A percentile compares a stretch with the other conserved stretches of the same genome.
phyloP scores from a whole-genome alignment of 2,329 filamentous ascomycete genomes.

The Cordyceps tenuipes region DNA sequence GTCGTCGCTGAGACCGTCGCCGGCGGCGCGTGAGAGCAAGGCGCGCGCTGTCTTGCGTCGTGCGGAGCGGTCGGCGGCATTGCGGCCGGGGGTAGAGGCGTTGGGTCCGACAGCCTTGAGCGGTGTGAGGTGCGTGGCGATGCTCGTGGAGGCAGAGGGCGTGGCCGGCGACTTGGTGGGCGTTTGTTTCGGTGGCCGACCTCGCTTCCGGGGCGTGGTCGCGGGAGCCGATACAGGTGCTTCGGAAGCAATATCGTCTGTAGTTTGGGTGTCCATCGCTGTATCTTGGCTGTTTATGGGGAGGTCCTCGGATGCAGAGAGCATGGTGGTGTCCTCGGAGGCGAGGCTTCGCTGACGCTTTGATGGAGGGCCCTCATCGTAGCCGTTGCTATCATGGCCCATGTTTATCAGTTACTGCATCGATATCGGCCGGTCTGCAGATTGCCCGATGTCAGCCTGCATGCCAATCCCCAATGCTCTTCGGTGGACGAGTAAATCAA shows the following conservation, averaged over 20 bases:
- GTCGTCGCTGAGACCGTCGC: slow-evolving; percentile 58
- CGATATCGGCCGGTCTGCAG: neutral
- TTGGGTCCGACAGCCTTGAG: slow-evolving; percentile 25
- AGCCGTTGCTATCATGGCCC: neutral
- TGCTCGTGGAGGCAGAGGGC: slow-evolving; percentile 27
- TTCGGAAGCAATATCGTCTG: neutral
- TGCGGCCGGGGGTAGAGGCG: slow-evolving; percentile 52
- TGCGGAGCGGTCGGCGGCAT: slow-evolving; percentile 75
- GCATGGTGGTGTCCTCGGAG: neutral
- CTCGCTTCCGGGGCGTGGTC: slow-evolving; percentile 28
- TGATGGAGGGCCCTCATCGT: slow-evolving; percentile 4
- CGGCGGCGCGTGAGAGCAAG: slow-evolving; percentile 63
- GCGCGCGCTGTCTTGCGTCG: slow-evolving; percentile 74
- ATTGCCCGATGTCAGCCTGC: neutral
- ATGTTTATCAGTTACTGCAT: neutral
- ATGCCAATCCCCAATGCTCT: neutral
- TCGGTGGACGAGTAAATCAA: neutral
- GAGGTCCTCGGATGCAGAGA: neutral
- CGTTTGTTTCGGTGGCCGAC: slow-evolving; percentile 22
- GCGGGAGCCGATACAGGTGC: slow-evolving; percentile 17
- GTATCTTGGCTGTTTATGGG: neutral
- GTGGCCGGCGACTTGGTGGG: slow-evolving; percentile 21
- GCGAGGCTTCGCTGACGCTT: slow-evolving; percentile 8
- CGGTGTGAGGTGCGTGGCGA: slow-evolving; percentile 30
- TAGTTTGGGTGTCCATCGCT: neutral